These are phyloP conservation scores for Sporodiniella umbellata DNA, from an alignment of 371 early-diverging fungal genomes.

Conservation along the genomic window DNA sequence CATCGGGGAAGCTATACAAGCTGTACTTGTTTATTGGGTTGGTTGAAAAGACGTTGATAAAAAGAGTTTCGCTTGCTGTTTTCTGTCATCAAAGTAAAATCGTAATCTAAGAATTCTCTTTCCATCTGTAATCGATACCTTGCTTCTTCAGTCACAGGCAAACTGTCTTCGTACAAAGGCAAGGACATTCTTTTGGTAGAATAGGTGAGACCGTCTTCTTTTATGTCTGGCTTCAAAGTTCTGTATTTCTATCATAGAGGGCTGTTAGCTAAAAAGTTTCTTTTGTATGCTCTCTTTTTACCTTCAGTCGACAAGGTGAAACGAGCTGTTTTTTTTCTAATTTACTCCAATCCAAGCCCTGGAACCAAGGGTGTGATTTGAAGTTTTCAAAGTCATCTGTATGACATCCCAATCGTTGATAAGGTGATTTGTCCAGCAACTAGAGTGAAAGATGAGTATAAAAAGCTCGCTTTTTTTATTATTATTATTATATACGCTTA, in stretches of 20 bases:
- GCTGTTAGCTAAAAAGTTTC: background rate
- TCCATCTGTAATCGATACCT: slow-evolving; percentile 23
- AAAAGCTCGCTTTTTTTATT: background rate
- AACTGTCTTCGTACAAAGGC: slow-evolving; percentile 4
- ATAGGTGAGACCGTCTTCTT: background rate
- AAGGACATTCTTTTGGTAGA: slow-evolving; percentile 16
- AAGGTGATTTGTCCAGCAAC: slow-evolving; percentile 59
- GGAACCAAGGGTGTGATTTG: slow-evolving; percentile 62
- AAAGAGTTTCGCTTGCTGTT: background rate
- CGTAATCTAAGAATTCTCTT: slow-evolving; percentile 21
- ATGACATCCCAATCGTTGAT: slow-evolving; percentile 52
- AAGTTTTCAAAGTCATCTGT: slow-evolving; percentile 42
- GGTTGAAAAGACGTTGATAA: background rate
- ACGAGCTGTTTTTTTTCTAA: slow-evolving; percentile 48
- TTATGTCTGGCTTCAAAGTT: background rate
- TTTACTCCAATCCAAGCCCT: slow-evolving; percentile 55
- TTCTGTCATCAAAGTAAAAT: slow-evolving; percentile 4
- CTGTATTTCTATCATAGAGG: background rate
- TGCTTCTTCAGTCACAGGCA: slow-evolving; percentile 29
- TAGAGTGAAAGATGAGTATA: slow-evolving; percentile 11
- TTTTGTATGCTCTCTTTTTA: background rate
- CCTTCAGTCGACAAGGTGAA: slow-evolving; percentile 43
- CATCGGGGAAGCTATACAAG: no score
- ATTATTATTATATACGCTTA: no score
- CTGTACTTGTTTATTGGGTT: background rate